Base-by-base conservation (phyloP, 345 rosid species). In the Atalantia buxifolia region DNA sequence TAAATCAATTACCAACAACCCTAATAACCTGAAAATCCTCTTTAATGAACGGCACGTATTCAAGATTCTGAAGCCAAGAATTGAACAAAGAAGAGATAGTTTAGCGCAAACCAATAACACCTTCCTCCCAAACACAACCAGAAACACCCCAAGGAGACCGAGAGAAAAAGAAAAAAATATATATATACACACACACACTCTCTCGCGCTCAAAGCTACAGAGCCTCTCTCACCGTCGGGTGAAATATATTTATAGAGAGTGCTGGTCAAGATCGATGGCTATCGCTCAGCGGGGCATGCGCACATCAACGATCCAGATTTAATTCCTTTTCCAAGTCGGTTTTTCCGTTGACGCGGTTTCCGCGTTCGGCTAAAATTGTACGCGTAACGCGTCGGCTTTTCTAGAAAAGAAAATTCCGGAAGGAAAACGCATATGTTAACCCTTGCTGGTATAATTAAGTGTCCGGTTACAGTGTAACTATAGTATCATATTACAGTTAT, bases 181-280 rank as follows among this genome's bases (percentile, higher is more conserved):
- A 31, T 4, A 31, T 4, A 31, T 0, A 4, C 0, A 33, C 0
- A 4, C 35, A 5, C 4, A 40, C 0, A 40, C 4, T 0, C 3
- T 2, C 45, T 9, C 2, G 4, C 45, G 13, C 40, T 36, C 40
- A 36, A 7, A 7, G 40, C 9, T 8, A 38, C 10, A 10, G 10
- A 2, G 2, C 45, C 3, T 6, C 36, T 35, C 36, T 40, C 48
- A 12, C 18, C 1, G 5, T 45, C 5, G 50, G 63, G 63, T 2
- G 12, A 59, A 24, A 59, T 8, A 42, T 60, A 25, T n/a, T 63
- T 63, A 63, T 28, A 63, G 35, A 18, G 7, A 28, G 36, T 3
- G 66, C 16, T 63, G 36, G 66, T 28, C 35, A 28, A 28, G 22
- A 63, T 63, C 36, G 66, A 63, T 9, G 36, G 66, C 66, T 28